Evolutionary conservation across 164 flowering plant genomes (phyloP), one percentile per base, ranked within the genome.

Genomic region (Annona squamosa): DNA sequence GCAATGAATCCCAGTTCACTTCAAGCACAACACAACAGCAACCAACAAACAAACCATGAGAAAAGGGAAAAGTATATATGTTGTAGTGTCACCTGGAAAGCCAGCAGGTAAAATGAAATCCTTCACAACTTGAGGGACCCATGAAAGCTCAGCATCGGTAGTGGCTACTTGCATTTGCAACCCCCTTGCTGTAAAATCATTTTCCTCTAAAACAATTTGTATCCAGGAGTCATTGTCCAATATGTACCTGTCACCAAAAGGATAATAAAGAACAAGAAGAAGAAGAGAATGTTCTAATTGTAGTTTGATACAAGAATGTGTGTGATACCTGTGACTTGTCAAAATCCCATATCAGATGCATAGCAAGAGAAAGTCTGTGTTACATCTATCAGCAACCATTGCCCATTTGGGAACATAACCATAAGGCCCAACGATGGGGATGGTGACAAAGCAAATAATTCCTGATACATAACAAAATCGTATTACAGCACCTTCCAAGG

Each of bases 21-120:
- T 26, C 37, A 26, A 26, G 37, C 37, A 26, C 37, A 26, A 26
- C 37, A 26, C 37, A 26, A 26, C 37, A 26, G 67, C 19, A 41
- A 26, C 37, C 9, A 64, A 64, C 37, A 18, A 64, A 57, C 7
- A 37, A 37, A 56, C 37, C 37, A 26, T 2, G 41, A 48, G 9
- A 1, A 13, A 62, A 52, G 59, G 0, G 45, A 12, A 67, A 19
- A 62, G 6, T 7, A 9, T 75, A 3, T 41, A 2, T 48, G 64
- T 0, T 17, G 59, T 43, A 12, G 48, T 13, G 4, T 72, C 57
- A 90, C 98, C 97, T 81, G 97, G 98, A 79, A 86, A 94, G 62
- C 98, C 97, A 4, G 97, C 84, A 73, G 98, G 98, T 44, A 94
- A 78, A 19, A 92, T 71, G 74, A 94, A 92, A 77, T 83, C 87